These are phyloP conservation scores for Rhodomyrtus tomentosa DNA, from an alignment of 345 rosid species.

Conservation along the genomic window DNA sequence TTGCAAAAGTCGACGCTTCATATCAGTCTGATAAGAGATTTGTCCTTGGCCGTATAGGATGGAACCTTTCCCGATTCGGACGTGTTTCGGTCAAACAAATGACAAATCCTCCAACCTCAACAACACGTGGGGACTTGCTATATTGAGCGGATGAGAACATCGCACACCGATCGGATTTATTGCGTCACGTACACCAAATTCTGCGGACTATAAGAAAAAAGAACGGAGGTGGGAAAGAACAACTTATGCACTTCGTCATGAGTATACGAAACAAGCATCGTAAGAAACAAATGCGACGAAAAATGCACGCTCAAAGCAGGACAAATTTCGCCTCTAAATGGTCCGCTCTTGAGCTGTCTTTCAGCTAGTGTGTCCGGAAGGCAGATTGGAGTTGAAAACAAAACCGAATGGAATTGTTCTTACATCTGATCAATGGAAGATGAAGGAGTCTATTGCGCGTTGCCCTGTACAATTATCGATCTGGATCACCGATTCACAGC, in stretches of 20 bases:
- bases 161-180: not conserved
- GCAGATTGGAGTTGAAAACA: not conserved
- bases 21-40: not conserved
- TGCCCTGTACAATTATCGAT: not conserved
- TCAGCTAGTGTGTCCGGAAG: not conserved
- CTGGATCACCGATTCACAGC: not conserved
- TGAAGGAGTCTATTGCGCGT: not conserved
- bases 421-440: not conserved
- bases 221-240: not conserved
- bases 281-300: not conserved
- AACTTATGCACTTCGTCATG: not conserved
- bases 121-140: not conserved
- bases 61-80: not conserved
- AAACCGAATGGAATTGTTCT: not conserved
- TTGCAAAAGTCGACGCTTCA: not conserved
- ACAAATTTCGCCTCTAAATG: not conserved
- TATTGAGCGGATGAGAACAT: not conserved
- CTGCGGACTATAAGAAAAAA: not conserved
- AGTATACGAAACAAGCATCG: not conserved
- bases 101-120: not conserved
- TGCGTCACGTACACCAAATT: not conserved
- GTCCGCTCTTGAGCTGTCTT: not conserved
- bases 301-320: not conserved
- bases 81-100: not conserved
- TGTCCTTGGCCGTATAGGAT: not conserved